These are phyloP conservation scores for Jimgerdemannia lactiflua DNA, from an alignment of 192 early-diverging fungal genomes.

Conservation along the genomic window DNA sequence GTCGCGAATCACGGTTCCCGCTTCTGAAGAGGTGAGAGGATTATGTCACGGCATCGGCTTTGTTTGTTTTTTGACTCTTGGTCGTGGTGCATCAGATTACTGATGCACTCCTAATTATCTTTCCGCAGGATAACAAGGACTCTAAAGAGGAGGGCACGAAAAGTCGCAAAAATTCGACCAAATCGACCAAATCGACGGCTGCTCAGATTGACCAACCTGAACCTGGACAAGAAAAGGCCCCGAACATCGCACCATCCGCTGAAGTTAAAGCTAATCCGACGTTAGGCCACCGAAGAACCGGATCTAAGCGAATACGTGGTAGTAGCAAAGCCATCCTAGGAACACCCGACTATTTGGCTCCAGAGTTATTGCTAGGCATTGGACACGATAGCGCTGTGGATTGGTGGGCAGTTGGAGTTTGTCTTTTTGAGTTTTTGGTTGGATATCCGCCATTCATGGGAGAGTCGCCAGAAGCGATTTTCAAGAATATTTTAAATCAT, in stretches of 20 bases:
- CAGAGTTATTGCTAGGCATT: constrained; percentile 86
- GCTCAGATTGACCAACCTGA: not conserved
- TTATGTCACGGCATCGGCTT: too few species aligned
- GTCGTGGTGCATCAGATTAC: not conserved
- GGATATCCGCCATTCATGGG: constrained; percentile 93
- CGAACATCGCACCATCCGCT: not conserved
- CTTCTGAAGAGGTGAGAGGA: constrained; percentile 20
- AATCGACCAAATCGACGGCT: constrained; percentile 2
- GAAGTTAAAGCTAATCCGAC: constrained; percentile 3
- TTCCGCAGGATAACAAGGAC: constrained; percentile 10
- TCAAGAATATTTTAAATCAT: constrained; percentile 82
- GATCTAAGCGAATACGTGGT: constrained; percentile 25
- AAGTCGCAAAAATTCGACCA: not conserved
- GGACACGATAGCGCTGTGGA: constrained; percentile 86
- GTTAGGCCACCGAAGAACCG: constrained; percentile 2
- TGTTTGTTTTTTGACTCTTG: too few species aligned
- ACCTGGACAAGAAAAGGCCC: not conserved
- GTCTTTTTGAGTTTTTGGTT: constrained; percentile 83
- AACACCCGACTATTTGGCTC: constrained; percentile 94
- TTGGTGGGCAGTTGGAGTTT: constrained; percentile 96
- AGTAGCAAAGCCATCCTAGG: constrained; percentile 63
- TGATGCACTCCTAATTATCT: constrained; percentile 5
- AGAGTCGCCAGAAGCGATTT: constrained; percentile 82
- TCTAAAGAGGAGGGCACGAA: not conserved
- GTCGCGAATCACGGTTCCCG: constrained; percentile 73